Evolutionary conservation across 78 protist species (phyloP).

Genomic region (Dictyostelium capitatum): DNA sequence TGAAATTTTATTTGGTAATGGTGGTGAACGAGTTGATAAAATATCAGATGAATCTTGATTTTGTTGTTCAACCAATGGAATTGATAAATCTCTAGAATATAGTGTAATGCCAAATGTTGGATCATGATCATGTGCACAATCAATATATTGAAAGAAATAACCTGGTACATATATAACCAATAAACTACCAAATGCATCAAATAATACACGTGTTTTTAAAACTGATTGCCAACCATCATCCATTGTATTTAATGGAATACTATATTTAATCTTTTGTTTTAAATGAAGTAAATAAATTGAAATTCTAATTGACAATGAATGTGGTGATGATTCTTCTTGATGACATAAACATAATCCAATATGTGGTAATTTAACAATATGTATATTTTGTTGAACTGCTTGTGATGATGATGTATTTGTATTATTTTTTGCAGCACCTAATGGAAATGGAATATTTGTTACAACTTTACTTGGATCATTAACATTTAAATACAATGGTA

Average conservation of each 20-base stretch:
- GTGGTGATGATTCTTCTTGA: conserved; percentile 47
- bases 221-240: conserved; percentile 24
- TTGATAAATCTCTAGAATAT: conserved; percentile 22
- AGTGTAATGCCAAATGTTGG: conserved; percentile 61
- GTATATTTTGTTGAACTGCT: conserved; percentile 55
- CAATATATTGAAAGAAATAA: conserved; percentile 53
- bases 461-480: background rate
- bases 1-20: conserved; percentile 28
- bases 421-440: background rate
- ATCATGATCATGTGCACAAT: conserved; percentile 71
- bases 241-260: conserved; percentile 49
- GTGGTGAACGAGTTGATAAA: conserved; percentile 22
- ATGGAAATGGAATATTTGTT: conserved; percentile 46
- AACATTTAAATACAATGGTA: conserved; percentile 29
- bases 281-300: conserved; percentile 55
- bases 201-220: conserved; percentile 35
- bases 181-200: conserved; percentile 45
- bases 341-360: conserved; percentile 63
- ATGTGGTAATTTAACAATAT: conserved; percentile 36
- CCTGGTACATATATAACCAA: conserved; percentile 63
- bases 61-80: background rate
- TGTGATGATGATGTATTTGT: background rate
- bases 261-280: conserved; percentile 52
- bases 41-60: conserved; percentile 56
- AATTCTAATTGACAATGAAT: conserved; percentile 30